Conservation (phyloP, 208 protist species). For the Trypanosoma lewisi region DNA sequence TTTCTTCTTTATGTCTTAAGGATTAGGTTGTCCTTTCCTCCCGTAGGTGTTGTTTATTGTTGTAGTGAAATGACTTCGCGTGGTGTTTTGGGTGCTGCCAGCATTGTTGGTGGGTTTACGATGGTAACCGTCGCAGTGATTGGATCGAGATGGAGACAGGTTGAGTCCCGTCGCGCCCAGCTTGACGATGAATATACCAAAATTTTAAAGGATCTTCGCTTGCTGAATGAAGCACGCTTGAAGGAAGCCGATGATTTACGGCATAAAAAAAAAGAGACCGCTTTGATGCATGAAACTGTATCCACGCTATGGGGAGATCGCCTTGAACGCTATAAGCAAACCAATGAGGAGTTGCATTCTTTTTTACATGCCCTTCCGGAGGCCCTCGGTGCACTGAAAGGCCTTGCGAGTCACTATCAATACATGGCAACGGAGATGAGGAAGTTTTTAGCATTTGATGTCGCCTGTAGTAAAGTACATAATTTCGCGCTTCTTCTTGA, state of each 20-base stretch:
- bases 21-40: too few relatives aligned
- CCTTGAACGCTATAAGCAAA: constrained; percentile 61
- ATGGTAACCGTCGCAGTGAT: constrained; percentile 34
- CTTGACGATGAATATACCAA: constrained; percentile 70
- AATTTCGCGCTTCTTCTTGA: constrained; percentile 68
- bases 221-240: constrained; percentile 45
- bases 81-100: constrained; percentile 21
- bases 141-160: constrained; percentile 42
- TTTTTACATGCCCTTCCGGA: constrained; percentile 74
- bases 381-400: constrained; percentile 61
- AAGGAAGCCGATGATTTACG: constrained; percentile 34
- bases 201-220: constrained; percentile 39
- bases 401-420: constrained; percentile 73
- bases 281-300: constrained; percentile 49
- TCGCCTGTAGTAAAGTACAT: constrained; percentile 79
- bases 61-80: constrained; percentile 24
- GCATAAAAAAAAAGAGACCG: constrained; percentile 36
- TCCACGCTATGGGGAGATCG: constrained; percentile 75
- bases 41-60: too few relatives aligned
- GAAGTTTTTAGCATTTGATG: constrained; percentile 76
- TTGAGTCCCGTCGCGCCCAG: constrained; percentile 50
- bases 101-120: constrained; percentile 33
- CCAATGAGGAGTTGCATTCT: constrained; percentile 57
- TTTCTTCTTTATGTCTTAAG: too few relatives aligned
- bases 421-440: constrained; percentile 80